Base-by-base conservation (phyloP, 768 basidiomycete species). In the Hirschioporus abietinus region DNA sequence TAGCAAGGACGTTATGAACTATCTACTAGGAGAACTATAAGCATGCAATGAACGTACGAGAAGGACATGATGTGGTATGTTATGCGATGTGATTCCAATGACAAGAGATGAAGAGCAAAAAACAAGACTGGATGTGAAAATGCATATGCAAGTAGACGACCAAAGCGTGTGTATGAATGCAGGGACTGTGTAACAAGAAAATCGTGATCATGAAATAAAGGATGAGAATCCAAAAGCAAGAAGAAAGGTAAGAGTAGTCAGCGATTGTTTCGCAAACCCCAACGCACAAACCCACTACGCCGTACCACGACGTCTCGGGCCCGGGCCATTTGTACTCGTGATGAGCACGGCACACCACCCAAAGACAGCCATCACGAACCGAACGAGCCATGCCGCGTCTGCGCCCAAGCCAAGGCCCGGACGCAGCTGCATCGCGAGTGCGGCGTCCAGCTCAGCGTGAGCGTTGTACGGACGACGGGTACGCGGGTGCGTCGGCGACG, bases 321-420 rank as follows among this genome's bases (percentile, higher is more conserved):
- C 42, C 42, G 42, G 42, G 42, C 20, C 20, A 52, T 52, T 52
- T 10, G 42, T 52, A 10, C 42, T 52, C 42, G 82, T 79, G 66
- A 86, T 76, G 58, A 88, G 78, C 34, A 91, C 82, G 58, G 87
- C 83, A 69, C 92, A 81, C 90, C 90, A 92, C 25, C 90, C 90
- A 74, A 89, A 91, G 76, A 91, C 83, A 34, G 86, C 80, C 90
- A 92, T 91, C 76, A 92, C 75, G 73, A 90, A 92, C 67, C 90
- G 78, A 63, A 92, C 88, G 81, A 91, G 84, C 89, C 89, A 92
- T 42, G 90, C 90, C 7, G 89, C 82, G 71, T 92, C 90, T 12
- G 89, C 87, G 57, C 89, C 87, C 12, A 83, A 75, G 42, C 89
- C 90, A 24, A 91, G 76, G 0, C 90, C 89, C 6, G 89, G 89